Evolutionary conservation across 768 basidiomycete species (phyloP).

Genomic region (Hydnomerulius pinastri): DNA sequence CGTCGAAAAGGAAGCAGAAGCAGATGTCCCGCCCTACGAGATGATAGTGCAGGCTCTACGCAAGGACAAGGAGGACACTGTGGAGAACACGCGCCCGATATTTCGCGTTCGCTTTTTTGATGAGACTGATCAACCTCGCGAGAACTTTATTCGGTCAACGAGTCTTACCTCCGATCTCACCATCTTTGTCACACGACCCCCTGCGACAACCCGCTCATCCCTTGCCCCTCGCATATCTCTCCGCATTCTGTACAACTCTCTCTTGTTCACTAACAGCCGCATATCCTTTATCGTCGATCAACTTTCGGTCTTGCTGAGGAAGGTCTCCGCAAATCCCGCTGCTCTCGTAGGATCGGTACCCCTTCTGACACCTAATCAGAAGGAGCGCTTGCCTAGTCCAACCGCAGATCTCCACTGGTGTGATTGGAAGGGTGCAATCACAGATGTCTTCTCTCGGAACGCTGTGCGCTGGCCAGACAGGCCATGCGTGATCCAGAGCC

Average conservation of each 20-base stretch:
- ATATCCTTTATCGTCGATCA: slow-evolving; percentile 84
- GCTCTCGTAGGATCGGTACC: slow-evolving; percentile 78
- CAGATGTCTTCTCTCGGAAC: slow-evolving; percentile 90
- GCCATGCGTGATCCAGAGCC: slow-evolving; percentile 86
- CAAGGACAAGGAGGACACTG: slow-evolving; percentile 61
- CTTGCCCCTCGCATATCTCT: slow-evolving; percentile 77
- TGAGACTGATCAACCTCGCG: slow-evolving; percentile 74
- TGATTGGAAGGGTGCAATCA: slow-evolving; percentile 96
- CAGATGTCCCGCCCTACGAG: slow-evolving; percentile 82
- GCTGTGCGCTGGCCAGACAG: slow-evolving; percentile 77
- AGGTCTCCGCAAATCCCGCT: slow-evolving; percentile 66
- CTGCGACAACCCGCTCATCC: slow-evolving; percentile 65
- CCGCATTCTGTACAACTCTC: slow-evolving; percentile 90
- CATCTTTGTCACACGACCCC: slow-evolving; percentile 78
- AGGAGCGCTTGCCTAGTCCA: slow-evolving; percentile 74
- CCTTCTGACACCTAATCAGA: slow-evolving; percentile 73
- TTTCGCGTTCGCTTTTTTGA: slow-evolving; percentile 98
- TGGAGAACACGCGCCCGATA: slow-evolving; percentile 56
- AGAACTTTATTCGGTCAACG: slow-evolving; percentile 76
- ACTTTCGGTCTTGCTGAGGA: slow-evolving; percentile 74
- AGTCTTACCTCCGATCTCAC: slow-evolving; percentile 91
- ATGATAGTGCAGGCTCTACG: slow-evolving; percentile 67
- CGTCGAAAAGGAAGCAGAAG: slow-evolving; percentile 79
- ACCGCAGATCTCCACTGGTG: slow-evolving; percentile 93
- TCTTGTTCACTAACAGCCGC: slow-evolving; percentile 81